Evolutionary conservation across 306 rosid species (phyloP).

Genomic region (Potentilla sterilis): DNA sequence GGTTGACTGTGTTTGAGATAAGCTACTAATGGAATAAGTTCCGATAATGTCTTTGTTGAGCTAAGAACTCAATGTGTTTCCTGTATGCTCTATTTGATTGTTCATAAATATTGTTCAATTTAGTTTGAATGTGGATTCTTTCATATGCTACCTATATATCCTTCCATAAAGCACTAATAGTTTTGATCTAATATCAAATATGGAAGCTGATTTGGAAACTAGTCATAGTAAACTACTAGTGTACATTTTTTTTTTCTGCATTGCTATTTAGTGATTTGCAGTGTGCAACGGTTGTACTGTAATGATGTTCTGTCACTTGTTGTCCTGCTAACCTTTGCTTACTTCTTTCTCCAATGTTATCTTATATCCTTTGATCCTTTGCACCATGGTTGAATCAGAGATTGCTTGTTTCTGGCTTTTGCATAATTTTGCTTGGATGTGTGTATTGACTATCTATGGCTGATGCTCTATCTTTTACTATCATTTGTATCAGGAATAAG

Average conservation of each 20-base stretch:
- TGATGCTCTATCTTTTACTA: slow-evolving; percentile 1
- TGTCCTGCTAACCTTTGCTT: neutral
- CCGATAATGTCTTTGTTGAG: neutral
- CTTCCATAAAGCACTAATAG: neutral
- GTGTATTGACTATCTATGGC: neutral
- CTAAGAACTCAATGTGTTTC: neutral
- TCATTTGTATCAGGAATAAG: slow-evolving; percentile 61
- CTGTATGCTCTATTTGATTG: neutral
- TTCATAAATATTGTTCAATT: neutral
- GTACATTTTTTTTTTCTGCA: neutral
- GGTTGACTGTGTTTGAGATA: neutral
- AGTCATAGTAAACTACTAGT: neutral
- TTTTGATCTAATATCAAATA: neutral
- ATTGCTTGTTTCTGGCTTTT: neutral
- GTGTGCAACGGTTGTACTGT: neutral
- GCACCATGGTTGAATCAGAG: neutral
- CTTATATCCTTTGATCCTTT: neutral
- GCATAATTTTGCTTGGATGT: neutral
- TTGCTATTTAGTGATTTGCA: neutral
- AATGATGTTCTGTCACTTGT: neutral
- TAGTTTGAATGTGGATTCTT: neutral
- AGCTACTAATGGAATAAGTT: neutral
- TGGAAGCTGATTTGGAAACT: neutral
- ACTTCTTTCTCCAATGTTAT: neutral
- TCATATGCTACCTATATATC: neutral